Evolutionary conservation across 139 green algal genomes (phyloP), one percentile per base, ranked within the genome.

Genomic region (Coelastrella sp.): DNA sequence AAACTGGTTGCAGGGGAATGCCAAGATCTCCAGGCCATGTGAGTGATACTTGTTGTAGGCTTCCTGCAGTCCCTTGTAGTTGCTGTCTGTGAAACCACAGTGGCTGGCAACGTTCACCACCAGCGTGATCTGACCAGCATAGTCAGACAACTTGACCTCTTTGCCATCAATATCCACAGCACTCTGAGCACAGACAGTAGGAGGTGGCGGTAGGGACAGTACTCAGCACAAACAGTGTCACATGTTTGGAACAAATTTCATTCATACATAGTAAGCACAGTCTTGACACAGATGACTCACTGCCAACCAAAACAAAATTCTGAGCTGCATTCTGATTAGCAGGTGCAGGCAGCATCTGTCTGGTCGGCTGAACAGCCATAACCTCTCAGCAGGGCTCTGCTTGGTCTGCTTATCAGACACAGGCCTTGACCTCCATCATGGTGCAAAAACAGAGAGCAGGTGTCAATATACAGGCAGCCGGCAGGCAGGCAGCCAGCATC

Each of bases 1-100:
- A 90, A 97, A 97, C 68, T 96, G 91, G 81, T 97, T 97, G 89
- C 93, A 97, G 8, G 96, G 96, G 86, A 97, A 98, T 0, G 90
- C 95, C 20, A 98, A 81, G 25, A 97, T 92, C 84, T 93, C 89
- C 74, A 98, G 86, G 9, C 94, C 94, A 65, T 87, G 75, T 24
- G 82, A 80, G 11, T 89, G 78, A 72, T 96, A 96, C 91, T 94
- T 95, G 4, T 95, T 83, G 49, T 95, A 96, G 25, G 96, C 79
- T 35, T 92, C 22, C 57, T 94, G 80, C 49, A 97, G 82, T 86
- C 91, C 96, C 78, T 94, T 94, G 91, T 98, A 98, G 87, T 98
- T 98, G 57, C 15, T 84, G 9, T 95, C 90, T 24, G 95, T 97
- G 91, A 92, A 97, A 17, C 96, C 95, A 83, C 96, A 98, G 8